Evolutionary conservation across 2,329 filamentous ascomycete species (phyloP).

Genomic region (Phaeosphaeriaceae sp.): DNA sequence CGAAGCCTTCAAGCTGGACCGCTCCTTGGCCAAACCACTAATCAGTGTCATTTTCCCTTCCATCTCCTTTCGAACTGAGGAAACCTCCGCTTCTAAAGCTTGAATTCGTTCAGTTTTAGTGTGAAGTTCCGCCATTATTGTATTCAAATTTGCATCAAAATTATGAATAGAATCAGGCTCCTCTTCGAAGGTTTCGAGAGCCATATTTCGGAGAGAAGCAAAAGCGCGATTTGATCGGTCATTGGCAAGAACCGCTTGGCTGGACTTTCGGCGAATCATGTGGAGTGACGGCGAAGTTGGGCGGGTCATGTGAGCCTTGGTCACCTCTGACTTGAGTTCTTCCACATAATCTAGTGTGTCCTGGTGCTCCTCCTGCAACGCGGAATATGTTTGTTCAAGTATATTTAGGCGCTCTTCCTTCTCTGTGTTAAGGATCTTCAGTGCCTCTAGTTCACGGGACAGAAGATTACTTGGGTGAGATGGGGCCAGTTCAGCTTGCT

Average conservation of each 20-base stretch:
- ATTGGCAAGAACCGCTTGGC: constrained; percentile 83
- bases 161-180: constrained; percentile 86
- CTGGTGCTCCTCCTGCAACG: constrained; percentile 81
- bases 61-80: constrained; percentile 90
- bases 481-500: constrained; percentile 52
- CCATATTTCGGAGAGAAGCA: constrained; percentile 86
- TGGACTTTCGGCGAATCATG: constrained; percentile 92
- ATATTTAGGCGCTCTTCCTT: constrained; percentile 77
- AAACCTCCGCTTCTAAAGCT: constrained; percentile 83
- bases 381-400: constrained; percentile 78
- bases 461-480: constrained; percentile 19
- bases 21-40: constrained; percentile 87
- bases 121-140: constrained; percentile 91
- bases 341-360: constrained; percentile 86
- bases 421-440: constrained; percentile 74
- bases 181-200: constrained; percentile 81
- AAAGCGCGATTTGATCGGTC: constrained; percentile 93
- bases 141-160: constrained; percentile 89
- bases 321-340: constrained; percentile 85
- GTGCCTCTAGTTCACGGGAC: constrained; percentile 69
- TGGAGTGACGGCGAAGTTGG: constrained; percentile 71
- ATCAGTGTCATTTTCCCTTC: constrained; percentile 97
- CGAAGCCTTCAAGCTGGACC: constrained; percentile 81
- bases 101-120: constrained; percentile 86
- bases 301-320: constrained; percentile 70